These are phyloP conservation scores for Diaporthe eres DNA, from an alignment of 2,329 filamentous ascomycete species.

Conservation along the genomic window DNA sequence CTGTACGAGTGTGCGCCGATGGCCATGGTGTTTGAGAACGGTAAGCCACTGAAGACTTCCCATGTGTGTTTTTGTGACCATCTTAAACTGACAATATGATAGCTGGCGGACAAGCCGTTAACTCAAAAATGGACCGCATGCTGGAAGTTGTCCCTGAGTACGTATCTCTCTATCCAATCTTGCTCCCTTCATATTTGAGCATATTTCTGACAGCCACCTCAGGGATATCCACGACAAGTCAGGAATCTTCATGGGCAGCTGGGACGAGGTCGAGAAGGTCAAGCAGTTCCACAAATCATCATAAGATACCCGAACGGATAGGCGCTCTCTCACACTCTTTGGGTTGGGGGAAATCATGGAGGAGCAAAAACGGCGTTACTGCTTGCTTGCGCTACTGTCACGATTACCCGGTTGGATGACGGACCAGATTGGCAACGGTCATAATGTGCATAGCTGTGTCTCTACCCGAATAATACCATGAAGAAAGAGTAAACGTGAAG, in stretches of 20 bases:
- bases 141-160: slow-evolving; percentile 85
- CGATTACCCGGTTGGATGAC: slow-evolving; percentile 16
- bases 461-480: slow-evolving; percentile 31
- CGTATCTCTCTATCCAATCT: neutral
- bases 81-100: slow-evolving; percentile 42
- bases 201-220: neutral
- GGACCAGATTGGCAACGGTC: slow-evolving; percentile 35
- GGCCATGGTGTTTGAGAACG: slow-evolving; percentile 99
- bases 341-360: slow-evolving; percentile 11
- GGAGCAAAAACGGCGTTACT: slow-evolving; percentile 15
- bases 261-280: slow-evolving; percentile 95
- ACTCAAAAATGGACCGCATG: slow-evolving; percentile 93
- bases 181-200: neutral
- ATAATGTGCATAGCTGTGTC: slow-evolving; percentile 35
- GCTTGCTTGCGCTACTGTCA: slow-evolving; percentile 22
- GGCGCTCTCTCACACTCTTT: neutral
- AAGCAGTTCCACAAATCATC: slow-evolving; percentile 77
- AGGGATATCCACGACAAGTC: slow-evolving; percentile 91
- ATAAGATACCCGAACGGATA: slow-evolving; percentile 24
- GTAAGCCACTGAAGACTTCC: slow-evolving; percentile 57
- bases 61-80: no score
- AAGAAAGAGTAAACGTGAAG: neutral
- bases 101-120: slow-evolving; percentile 93
- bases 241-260: slow-evolving; percentile 96
- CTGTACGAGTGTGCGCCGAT: slow-evolving; percentile 99